A percentile compares a stretch with the other conserved stretches of the same genome.
Evolutionary conservation across 257 asterid genomes (phyloP).

Genomic region (Fraxinus pennsylvanica): DNA sequence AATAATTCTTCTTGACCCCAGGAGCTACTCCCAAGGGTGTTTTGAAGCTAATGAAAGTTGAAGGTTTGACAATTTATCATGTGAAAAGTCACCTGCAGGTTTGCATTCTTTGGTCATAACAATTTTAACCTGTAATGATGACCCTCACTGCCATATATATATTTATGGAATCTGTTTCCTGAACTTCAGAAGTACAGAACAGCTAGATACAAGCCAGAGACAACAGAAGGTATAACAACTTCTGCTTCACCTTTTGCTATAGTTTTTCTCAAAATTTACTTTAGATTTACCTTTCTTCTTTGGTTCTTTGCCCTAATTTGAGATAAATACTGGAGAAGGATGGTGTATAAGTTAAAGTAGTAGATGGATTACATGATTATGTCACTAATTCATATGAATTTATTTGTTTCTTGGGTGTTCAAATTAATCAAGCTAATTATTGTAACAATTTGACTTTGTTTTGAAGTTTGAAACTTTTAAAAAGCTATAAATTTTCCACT

Average conservation of each 20-base stretch:
- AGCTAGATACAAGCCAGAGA: slow-evolving; percentile 86
- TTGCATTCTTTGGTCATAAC: slow-evolving; percentile 8
- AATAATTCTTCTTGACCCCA: slow-evolving; percentile 29
- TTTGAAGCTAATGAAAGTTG: slow-evolving; percentile 78
- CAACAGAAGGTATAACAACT: slow-evolving; percentile 60
- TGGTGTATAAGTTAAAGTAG: background rate
- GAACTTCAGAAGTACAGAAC: slow-evolving; percentile 85
- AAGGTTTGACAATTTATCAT: slow-evolving; percentile 80
- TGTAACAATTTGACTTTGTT: background rate
- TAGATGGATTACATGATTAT: background rate
- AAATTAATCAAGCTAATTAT: background rate
- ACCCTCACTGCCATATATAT: slow-evolving; percentile 23
- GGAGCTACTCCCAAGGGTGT: slow-evolving; percentile 97
- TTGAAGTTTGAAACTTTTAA: background rate
- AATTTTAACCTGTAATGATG: slow-evolving; percentile 10
- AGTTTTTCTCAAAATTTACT: slow-evolving; percentile 7
- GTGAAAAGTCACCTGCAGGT: slow-evolving; percentile 85
- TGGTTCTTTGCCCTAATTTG: background rate
- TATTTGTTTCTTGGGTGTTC: background rate
- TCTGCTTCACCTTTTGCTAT: slow-evolving; percentile 12
- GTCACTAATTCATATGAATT: background rate
- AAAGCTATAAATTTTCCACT: background rate
- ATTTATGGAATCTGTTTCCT: slow-evolving; percentile 23
- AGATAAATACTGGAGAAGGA: background rate
- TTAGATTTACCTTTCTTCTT: background rate